A percentile compares a stretch with the other conserved stretches of the same genome.
These are phyloP conservation scores for Tylopilus subfusipes DNA, from an alignment of 768 basidiomycete species.

Conservation along the genomic window DNA sequence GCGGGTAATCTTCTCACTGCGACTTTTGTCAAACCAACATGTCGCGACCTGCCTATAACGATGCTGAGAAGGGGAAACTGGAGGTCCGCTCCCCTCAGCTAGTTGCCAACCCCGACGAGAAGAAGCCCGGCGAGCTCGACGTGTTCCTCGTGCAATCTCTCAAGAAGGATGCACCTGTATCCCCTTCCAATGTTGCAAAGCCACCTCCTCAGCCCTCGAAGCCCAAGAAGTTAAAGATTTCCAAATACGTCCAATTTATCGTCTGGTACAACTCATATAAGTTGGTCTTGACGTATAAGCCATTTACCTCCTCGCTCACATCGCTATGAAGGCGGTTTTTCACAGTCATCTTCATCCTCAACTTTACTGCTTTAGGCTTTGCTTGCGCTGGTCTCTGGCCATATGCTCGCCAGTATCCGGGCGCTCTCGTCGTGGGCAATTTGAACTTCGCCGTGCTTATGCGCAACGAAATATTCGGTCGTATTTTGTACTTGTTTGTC, in stretches of 20 bases:
- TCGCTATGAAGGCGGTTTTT: constrained; percentile 61
- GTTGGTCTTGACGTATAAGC: constrained; percentile 33
- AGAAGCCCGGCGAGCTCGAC: constrained; percentile 33
- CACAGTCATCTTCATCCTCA: constrained; percentile 55
- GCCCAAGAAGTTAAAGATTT: constrained; percentile 52
- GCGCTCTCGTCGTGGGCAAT: constrained; percentile 74
- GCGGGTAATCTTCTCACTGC: constrained; percentile 13
- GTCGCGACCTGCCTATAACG: constrained; percentile 46
- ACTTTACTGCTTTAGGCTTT: constrained; percentile 55
- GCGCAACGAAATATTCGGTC: constrained; percentile 80
- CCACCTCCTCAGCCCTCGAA: constrained; percentile 34
- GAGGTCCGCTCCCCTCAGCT: constrained; percentile 40
- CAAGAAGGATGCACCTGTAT: constrained; percentile 41
- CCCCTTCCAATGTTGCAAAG: constrained; percentile 35
- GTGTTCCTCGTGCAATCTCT: constrained; percentile 34
- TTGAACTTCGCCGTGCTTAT: constrained; percentile 68
- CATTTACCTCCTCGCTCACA: constrained; percentile 1
- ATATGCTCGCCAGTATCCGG: constrained; percentile 62
- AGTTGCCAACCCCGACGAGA: constrained; percentile 33
- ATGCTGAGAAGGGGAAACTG: constrained; percentile 57
- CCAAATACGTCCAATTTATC: constrained; percentile 57
- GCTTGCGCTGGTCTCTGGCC: constrained; percentile 63
- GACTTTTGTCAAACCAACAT: constrained; percentile 26
- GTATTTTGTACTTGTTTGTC: constrained; percentile 65
- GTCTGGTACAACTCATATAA: constrained; percentile 82